These are phyloP conservation scores for Fusarium fracticaudum DNA, from an alignment of 2,329 filamentous ascomycete genomes.

Conservation along the genomic window DNA sequence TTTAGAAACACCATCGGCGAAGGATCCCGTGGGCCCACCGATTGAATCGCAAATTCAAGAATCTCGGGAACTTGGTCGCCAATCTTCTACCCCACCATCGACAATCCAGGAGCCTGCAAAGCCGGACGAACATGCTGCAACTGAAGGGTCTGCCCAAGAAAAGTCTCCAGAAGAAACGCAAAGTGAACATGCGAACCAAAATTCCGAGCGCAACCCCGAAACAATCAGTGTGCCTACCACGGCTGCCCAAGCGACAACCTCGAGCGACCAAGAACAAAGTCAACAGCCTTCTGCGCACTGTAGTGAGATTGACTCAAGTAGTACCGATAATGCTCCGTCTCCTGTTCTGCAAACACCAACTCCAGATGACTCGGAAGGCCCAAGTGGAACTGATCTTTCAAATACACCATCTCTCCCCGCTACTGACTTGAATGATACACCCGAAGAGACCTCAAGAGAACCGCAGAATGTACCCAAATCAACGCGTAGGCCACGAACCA, in stretches of 20 bases:
- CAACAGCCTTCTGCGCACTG: not conserved
- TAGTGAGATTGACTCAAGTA: not conserved
- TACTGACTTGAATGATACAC: constrained; percentile 12
- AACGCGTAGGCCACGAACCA: constrained; percentile 31
- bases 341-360: constrained; percentile 20
- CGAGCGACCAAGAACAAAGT: constrained; percentile 11
- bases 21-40: not conserved
- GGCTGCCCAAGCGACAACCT: constrained; percentile 1
- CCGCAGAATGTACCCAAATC: constrained; percentile 8
- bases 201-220: not conserved
- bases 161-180: not conserved
- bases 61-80: constrained; percentile 23
- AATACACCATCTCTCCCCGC: constrained; percentile 16
- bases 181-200: not conserved
- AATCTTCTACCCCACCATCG: constrained; percentile 38
- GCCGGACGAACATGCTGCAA: constrained; percentile 5
- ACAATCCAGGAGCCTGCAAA: constrained; percentile 28
- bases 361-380: constrained; percentile 23
- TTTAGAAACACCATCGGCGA: not conserved
- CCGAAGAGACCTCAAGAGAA: constrained; percentile 12
- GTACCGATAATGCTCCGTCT: not conserved
- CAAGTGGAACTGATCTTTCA: constrained; percentile 22
- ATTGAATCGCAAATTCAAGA: constrained; percentile 12
- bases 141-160: not conserved
- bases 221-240: not conserved